Conservation (phyloP, 1,139 yeast genomes). For the Yamadazyma diospyri region DNA sequence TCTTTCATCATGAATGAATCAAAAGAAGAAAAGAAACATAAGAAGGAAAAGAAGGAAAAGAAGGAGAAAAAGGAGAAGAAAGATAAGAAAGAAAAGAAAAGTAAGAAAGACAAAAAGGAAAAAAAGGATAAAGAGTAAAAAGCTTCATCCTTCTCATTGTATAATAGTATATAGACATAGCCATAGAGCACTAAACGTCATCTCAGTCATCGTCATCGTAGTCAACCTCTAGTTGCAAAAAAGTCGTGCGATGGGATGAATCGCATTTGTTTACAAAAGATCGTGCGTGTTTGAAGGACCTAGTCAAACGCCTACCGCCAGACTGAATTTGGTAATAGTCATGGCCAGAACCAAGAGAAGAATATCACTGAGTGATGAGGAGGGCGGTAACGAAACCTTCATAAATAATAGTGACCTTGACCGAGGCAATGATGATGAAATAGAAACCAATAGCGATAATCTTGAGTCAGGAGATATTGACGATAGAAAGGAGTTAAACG, state of each 20-base stretch:
- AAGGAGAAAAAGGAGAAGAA: conserved; percentile 13
- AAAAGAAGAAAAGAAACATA: conserved; percentile 12
- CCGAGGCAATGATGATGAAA: not conserved
- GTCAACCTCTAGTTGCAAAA: not conserved
- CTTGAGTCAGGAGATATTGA: not conserved
- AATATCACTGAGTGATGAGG: conserved; percentile 15
- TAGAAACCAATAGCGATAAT: conserved; percentile 1
- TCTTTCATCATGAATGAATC: conserved; percentile 11
- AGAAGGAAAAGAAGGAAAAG: conserved; percentile 14
- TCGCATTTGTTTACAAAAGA: conserved; percentile 9
- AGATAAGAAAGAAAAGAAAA: conserved; percentile 17
- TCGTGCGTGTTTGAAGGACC: conserved; percentile 3
- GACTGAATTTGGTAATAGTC: too few species aligned
- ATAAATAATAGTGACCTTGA: conserved; percentile 41
- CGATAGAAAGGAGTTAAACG: not conserved
- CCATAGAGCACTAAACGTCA: not conserved
- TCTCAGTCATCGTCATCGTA: not conserved
- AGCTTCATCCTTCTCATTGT: not conserved
- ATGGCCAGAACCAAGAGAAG: conserved; percentile 13
- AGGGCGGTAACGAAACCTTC: conserved; percentile 24
- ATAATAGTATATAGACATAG: conserved; percentile 8
- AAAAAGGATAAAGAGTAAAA: conserved; percentile 11
- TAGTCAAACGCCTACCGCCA: not conserved
- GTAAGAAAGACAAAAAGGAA: conserved; percentile 11
- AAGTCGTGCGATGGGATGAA: not conserved